Base-by-base conservation (phyloP, 2,329 filamentous ascomycete genomes). In the Ilyonectria mors-panacis region DNA sequence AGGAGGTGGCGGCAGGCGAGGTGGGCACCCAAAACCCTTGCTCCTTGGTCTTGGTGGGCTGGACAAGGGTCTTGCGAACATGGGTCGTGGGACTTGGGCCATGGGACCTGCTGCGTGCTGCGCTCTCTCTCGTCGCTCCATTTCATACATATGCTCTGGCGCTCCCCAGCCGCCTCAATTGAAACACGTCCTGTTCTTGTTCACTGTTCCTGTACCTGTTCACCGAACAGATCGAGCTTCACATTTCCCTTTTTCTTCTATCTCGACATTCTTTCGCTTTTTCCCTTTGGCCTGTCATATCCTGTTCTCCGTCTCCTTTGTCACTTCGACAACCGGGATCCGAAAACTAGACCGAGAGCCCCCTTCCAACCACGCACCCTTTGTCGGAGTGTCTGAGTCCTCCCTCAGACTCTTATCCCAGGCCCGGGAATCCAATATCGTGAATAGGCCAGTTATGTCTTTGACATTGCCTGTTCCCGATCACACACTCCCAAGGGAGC, bases 381-480 rank as follows among this genome's bases (percentile, higher is more conserved):
- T 61, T 54, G 47, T 53, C 48, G 57, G 50, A 39, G 42, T 42
- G 55, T 65, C 56, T 65, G 48, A 56, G 59, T 45, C 59, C 50
- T 61, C 59, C 59, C 59, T 61, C 58, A 54, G 58, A 58, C 57
- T 50, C 45, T 58, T 45, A 45, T 59, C 57, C 33, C 33, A 53
- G 47, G 17, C 33, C n/a, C 42, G 63, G 57, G 63, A 66, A 66
- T 66, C 45, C 53, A 61, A 61, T 66, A 60, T 53, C 58, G 63
- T 66, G 35, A 26, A 63, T 4, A 60, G 58, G 70, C 66, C 69
- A 62, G 61, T 69, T 51, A 75, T 75, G 71, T 75, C 73, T 73
- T 60, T 67, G 45, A 53, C 70, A 69, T 60, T 69, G 42, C 45
- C 70, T 67, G 68, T 74, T 66, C 75, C 71, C 68, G 71, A 71